Base-by-base conservation (phyloP, 495 filamentous ascomycete genomes). In the Tuber borchii region DNA sequence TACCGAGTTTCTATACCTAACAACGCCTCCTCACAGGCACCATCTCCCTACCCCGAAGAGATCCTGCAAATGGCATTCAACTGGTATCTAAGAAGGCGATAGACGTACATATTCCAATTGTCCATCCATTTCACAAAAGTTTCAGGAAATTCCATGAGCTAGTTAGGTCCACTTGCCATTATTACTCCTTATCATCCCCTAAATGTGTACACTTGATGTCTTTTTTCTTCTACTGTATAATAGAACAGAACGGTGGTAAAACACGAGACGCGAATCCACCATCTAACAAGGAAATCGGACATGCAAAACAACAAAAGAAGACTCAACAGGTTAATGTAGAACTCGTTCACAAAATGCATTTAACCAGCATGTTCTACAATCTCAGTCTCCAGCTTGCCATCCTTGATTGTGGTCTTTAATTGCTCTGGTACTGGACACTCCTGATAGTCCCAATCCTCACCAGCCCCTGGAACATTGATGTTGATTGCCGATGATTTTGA, bases 61-160 rank as follows among this genome's bases (percentile, higher is more conserved):
- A 85, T 90, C 37, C 87, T 87, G 80, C 92, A 92, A 82, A 86
- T 95, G 81, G 93, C 95, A 2, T 97, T 93, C 81, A 92, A 91
- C 84, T 99, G 95, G 94, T 99, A 97, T 84, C 85, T 98, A 85
- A 88, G 91, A 82, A 90, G 94, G 85, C 86, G 94, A 84, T 95
- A 89, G 84, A 87, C 56, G 73, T 46, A 39, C 26, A 65, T 68
- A 71, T 77, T 69, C 26, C 26, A 69, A 42, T 69, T 37, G 9
- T 78, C 46, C 75, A 72, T 72, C 78, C 74, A 61, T 72, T 19
- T 76, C 42, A 34, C 22, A 20, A 34, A 31, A 44, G 68, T 48
- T 17, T 42, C 10, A 68, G 45, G 71, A 45, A 45, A 72, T 72
- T 43, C 26, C 19, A 61, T 75, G 48, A 68, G 56, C 56, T 31